Evolutionary conservation across 2,329 filamentous ascomycete species (phyloP), one percentile per base, ranked within the genome.

Genomic region (Alternaria sp.): DNA sequence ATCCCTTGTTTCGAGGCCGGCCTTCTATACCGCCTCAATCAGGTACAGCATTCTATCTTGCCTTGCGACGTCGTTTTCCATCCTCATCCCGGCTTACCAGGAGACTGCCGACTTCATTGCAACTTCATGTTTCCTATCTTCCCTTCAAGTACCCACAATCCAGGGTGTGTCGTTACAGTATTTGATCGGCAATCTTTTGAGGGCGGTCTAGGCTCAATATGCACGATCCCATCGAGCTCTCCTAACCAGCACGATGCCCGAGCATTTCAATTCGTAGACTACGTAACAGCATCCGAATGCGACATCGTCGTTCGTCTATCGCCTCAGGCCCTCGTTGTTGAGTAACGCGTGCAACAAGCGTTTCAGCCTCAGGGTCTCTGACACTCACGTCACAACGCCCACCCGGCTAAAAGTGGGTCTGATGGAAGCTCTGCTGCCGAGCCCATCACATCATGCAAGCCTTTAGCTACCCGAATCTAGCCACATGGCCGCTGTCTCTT

Each of bases 341-440:
- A 60, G 46, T 51, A 44, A 41, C 49, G 51, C 26, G 20, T 55
- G 50, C 57, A 60, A 60, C 26, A 12, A 58, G 56, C 23, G 71
- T 74, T 74, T 74, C 71, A 74, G 71, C 66, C 69, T 68, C 50
- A 59, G 23, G 47, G 61, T 64, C 55, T 72, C 69, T 70, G 63
- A 74, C 71, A 69, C 64, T 57, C 51, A 61, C 57, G 58, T 59
- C 58, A 58, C 63, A 57, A 50, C 53, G 55, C 60, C 60, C 49
- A 20, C 59, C 62, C 57, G 53, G 64, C 60, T 68, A 69, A 67
- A 63, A 56, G 33, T 55, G 55, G 57, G 58, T 46, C 46, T 6
- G 30, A 45, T 49, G 45, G 41, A 63, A 51, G 47, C 44, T 23
- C 56, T 55, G 33, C 43, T 57, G 43, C 64, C 59, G 62, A 63